Evolutionary conservation across 2,329 filamentous ascomycete genomes (phyloP), one percentile per base, ranked within the genome.

Genomic region (Eutypella sp.): DNA sequence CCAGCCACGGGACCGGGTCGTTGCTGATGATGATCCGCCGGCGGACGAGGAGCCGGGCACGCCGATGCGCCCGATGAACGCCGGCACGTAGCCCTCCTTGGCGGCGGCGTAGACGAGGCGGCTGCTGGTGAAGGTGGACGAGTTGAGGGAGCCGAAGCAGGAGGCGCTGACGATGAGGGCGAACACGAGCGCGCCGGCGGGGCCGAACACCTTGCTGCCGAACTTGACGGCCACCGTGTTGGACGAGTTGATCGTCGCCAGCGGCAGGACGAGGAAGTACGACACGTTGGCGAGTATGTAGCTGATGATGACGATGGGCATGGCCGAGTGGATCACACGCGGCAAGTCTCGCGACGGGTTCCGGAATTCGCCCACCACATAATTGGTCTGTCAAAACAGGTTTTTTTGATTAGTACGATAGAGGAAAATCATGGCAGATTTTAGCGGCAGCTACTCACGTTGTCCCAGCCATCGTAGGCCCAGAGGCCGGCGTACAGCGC

Each of bases 381-480:
- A 99, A 68, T 96, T 99, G 51, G 92, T 95, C 89, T 93, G 52
- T 9, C 19, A 38, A 29, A 6, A 36, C 11, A 29, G 29, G 52
- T 67, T n/a, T n/a, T n/a, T n/a, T n/a, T n/a, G n/a, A n/a, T n/a
- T 54, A 68, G 58, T 45, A 56, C 57, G 47, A 48, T 45, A 25
- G 41, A 31, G n/a, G 23, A 23, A 9, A 24, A 44, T 2, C 38
- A 44, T 31, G 29, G 5, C n/a, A 45, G 23, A 6, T 20, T 6
- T 33, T 33, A 33, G 5, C 13, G 22, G 37, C 9, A 9, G n/a
- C 5, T 40, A 74, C 85, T 71, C 70, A 93, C 89, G 66, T 99
- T 99, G 64, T 99, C 93, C 93, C 93, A 99, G 24, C 93, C 93
- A 63, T 99, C 93, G 68, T 93, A 99, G 1, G 93, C 93, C 93